Evolutionary conservation across 2,329 filamentous ascomycete species (phyloP), one percentile per base, ranked within the genome.

Genomic region (Stagonosporopsis tanaceti): DNA sequence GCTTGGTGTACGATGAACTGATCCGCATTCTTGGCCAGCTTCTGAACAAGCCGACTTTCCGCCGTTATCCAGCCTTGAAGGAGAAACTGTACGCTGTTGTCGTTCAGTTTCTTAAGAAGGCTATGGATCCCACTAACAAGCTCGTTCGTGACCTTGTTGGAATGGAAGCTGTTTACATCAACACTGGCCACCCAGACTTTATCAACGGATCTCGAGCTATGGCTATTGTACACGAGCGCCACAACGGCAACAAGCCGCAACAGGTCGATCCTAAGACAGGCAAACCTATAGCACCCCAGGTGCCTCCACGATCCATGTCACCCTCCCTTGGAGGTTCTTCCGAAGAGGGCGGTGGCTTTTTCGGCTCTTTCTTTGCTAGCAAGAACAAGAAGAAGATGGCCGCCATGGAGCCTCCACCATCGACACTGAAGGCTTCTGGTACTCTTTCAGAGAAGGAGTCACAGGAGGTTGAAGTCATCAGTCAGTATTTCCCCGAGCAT

Each of bases 321-420:
- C 95, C 92, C 7, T 90, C 89, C 37, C 80, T 92, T 46, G 56
- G 56, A 30, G 37, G 37, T 17, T 30, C 47, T 24, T 30, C 44
- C 1, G 91, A 91, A 73, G 82, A 75, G 9, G 71, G 76, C 15
- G 71, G 85, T 59, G 93, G 94, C 35, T 99, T 99, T 85, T 99
- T 99, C 70, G 95, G 95, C 67, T 96, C 92, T 72, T 99, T 99
- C 86, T 99, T 97, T 75, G 92, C 95, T 11, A 93, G 92, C 74
- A 99, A 98, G 87, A 99, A 98, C 82, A 99, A 98, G 88, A 99
- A 99, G 87, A 98, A 97, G 89, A 96, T 96, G 81, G 95, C 95
- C n/a, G 93, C 94, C 45, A 99, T 99, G 95, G 95, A 99, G 77
- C 84, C 95, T 14, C 95, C 95, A 37, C 95, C 95, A 61, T 87